Evolutionary conservation across 78 protist genomes (phyloP).

Genomic region (Anaeramoeba flamelloides): DNA sequence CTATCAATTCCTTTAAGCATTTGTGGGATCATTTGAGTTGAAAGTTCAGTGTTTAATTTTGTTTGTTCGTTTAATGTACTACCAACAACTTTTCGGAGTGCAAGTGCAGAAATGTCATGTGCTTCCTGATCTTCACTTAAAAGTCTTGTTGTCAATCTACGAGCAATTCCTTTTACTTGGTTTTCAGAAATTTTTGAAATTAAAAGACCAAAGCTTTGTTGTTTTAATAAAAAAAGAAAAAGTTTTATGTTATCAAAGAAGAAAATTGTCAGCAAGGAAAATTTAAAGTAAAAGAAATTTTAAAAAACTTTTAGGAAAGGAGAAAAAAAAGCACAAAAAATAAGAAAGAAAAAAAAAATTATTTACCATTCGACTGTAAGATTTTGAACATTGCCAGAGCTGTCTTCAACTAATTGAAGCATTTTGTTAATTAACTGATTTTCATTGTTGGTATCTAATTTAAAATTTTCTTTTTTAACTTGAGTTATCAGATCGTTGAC

Average conservation of each 20-base stretch:
- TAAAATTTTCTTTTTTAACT: constrained; percentile 20
- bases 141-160: neutral
- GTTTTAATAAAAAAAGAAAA: no score
- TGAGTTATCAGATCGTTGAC: constrained; percentile 23
- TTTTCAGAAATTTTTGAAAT: constrained; percentile 13
- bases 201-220: constrained; percentile 14
- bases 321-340: neutral
- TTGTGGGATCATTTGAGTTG: no score
- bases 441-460: constrained; percentile 15
- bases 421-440: neutral
- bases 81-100: constrained; percentile 17
- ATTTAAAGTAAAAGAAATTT: no score
- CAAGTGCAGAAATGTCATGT: constrained; percentile 28
- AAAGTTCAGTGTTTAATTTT: no score
- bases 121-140: constrained; percentile 19
- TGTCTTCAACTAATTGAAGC: constrained; percentile 12
- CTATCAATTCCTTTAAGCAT: no score
- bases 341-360: neutral
- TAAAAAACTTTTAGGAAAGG: no score
- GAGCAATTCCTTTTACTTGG: constrained; percentile 6
- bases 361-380: constrained; percentile 27
- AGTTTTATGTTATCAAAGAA: no score
- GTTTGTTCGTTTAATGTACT: no score
- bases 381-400: constrained; percentile 23
- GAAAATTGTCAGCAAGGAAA: no score